Conservation (phyloP, 2,329 filamentous ascomycete species). For the Trichoderma atroviride region DNA sequence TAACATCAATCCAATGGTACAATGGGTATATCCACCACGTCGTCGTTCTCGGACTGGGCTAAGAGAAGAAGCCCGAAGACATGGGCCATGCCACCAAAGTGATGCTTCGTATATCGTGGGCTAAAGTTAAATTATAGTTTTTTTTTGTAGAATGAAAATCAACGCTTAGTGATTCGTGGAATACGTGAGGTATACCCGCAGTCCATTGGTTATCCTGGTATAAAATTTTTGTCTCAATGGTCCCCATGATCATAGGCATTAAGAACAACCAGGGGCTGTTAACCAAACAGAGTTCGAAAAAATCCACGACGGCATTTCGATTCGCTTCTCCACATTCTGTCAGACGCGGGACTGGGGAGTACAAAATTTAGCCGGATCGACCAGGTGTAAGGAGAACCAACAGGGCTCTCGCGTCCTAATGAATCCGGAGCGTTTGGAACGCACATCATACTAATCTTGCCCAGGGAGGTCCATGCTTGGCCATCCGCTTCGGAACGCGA, state of each 20-base stretch:
- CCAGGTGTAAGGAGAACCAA: background rate
- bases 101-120: constrained; percentile 16
- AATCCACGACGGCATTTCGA: background rate
- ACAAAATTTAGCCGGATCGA: background rate
- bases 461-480: background rate
- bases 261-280: background rate
- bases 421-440: background rate
- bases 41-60: constrained; percentile 19
- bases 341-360: background rate
- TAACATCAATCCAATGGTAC: constrained; percentile 23
- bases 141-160: background rate
- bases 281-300: background rate
- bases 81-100: constrained; percentile 18
- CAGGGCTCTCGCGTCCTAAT: background rate
- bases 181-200: background rate
- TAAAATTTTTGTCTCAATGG: background rate
- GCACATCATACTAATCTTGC: background rate
- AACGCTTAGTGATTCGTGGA: background rate
- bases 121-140: constrained; percentile 7
- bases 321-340: constrained; percentile 5
- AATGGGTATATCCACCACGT: constrained; percentile 25
- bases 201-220: background rate
- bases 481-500: background rate
- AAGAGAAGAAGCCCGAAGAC: constrained; percentile 4
- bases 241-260: background rate